Evolutionary conservation across 164 flowering plant species (phyloP), one percentile per base, ranked within the genome.

Genomic region (Macadamia tetraphylla): DNA sequence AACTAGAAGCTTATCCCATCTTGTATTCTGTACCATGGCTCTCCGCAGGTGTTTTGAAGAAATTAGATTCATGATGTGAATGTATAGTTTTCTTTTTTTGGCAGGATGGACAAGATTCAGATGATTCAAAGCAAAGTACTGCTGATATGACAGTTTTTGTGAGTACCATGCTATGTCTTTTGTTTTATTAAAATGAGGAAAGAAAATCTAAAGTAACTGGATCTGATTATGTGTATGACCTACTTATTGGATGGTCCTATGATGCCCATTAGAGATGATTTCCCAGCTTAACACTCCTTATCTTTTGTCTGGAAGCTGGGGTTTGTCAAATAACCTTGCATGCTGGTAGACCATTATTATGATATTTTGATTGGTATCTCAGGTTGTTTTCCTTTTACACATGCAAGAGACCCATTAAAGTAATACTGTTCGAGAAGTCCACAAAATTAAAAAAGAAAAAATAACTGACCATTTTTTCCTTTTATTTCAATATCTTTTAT

Each of bases 101-200:
- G 73, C 83, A 85, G 89, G 85, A 85, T 9, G 83, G 86, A 31
- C 84, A 81, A 63, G 82, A 81, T 65, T 74, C 83, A 12, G 85
- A 84, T 43, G 84, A 83, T 70, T 65, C 81, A 10, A 84, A 84
- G 75, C 89, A 86, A 62, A 80, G 80, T 69, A 72, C 85, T 30
- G 82, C 87, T 67, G 89, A 86, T 55, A 86, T 86, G 89, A 78
- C 85, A 32, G 83, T 63, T 59, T 86, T 82, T 76, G 89, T 86
- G 44, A 56, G 53, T 49, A 29, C 14, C 18, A 48, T 42, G 13
- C 6, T 53, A 63, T 1, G 62, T 44, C 52, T 59, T 15, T n/a
- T 53, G 60, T 71, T 30, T 8, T 63, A 43, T 60, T 2, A 42
- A 44, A 31, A 1, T 15, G 65, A 68, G 13, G 43, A 43, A 29